phyloP scores from a whole-genome alignment of 1,139 yeast genomes.

The Ogataea hybrid region DNA sequence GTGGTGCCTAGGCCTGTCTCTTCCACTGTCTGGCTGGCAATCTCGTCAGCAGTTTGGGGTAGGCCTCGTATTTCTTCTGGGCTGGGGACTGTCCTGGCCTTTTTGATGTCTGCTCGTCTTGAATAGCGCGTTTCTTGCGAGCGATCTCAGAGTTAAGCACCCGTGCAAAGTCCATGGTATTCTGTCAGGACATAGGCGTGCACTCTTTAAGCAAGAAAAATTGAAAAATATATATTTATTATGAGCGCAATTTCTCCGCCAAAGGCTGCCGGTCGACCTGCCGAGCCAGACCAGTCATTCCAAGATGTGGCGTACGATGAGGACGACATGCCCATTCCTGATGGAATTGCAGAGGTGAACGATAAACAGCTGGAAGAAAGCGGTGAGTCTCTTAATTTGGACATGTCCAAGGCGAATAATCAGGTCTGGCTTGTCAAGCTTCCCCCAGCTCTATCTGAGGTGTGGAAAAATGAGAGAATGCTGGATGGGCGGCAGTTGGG shows the following conservation, averaged over 20 bases:
- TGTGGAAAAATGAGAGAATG: slow-evolving; percentile 67
- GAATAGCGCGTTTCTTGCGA: slow-evolving; percentile 28
- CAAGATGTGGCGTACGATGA: slow-evolving; percentile 27
- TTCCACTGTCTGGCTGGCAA: not conserved
- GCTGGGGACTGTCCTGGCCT: slow-evolving; percentile 1
- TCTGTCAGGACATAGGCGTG: slow-evolving; percentile 14
- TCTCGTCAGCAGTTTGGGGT: no score
- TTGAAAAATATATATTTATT: not conserved
- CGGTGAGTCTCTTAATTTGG: slow-evolving; percentile 63
- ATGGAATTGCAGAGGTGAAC: slow-evolving; percentile 33
- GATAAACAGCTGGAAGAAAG: slow-evolving; percentile 29
- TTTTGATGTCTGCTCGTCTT: slow-evolving; percentile 15
- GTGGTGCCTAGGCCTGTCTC: not conserved
- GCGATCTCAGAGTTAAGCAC: slow-evolving; percentile 32
- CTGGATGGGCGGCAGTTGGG: slow-evolving; percentile 79
- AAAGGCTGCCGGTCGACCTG: slow-evolving; percentile 6
- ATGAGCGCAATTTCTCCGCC: slow-evolving; percentile 13
- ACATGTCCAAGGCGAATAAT: slow-evolving; percentile 50
- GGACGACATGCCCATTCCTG: slow-evolving; percentile 32
- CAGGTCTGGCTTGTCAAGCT: slow-evolving; percentile 91
- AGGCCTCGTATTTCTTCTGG: not conserved
- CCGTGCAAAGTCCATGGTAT: slow-evolving; percentile 22
- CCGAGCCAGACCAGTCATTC: slow-evolving; percentile 5
- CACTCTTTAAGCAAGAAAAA: slow-evolving; percentile 3
- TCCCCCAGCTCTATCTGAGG: slow-evolving; percentile 81